Conservation (phyloP, 169 alveolate genomes). For the Cryptosporidium xiaoi region DNA sequence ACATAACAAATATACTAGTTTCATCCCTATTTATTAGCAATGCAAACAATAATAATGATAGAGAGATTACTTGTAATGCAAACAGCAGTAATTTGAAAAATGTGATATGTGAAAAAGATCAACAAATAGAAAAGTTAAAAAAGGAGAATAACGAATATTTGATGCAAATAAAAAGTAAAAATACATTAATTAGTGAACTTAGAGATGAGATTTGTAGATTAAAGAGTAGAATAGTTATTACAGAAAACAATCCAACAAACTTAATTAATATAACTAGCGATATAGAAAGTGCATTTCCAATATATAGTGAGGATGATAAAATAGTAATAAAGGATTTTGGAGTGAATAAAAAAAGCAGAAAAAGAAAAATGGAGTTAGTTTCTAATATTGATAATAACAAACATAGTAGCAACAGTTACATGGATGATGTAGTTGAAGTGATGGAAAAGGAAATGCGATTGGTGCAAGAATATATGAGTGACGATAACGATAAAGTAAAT, state of each 20-base stretch:
- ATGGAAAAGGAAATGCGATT: too few species aligned
- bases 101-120: slow-evolving; percentile 20
- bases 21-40: slow-evolving; percentile 22
- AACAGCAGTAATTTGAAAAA: neutral
- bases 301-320: too few species aligned
- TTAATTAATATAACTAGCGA: too few species aligned
- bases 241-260: slow-evolving; percentile 1
- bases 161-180: slow-evolving; percentile 10
- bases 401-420: too few species aligned
- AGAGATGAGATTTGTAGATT: slow-evolving; percentile 21
- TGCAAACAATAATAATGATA: neutral
- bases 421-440: too few species aligned
- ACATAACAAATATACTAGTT: slow-evolving; percentile 37
- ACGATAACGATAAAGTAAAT: too few species aligned
- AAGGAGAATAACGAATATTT: slow-evolving; percentile 13
- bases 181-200: slow-evolving; percentile 15
- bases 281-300: too few species aligned
- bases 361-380: too few species aligned
- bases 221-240: slow-evolving; percentile 15
- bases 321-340: too few species aligned
- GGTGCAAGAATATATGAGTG: too few species aligned
- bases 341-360: too few species aligned
- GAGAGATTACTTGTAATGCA: neutral
- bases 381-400: too few species aligned
- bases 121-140: slow-evolving; percentile 22